Evolutionary conservation across 2,329 filamentous ascomycete species (phyloP).

Genomic region (Macrophomina tecta): DNA sequence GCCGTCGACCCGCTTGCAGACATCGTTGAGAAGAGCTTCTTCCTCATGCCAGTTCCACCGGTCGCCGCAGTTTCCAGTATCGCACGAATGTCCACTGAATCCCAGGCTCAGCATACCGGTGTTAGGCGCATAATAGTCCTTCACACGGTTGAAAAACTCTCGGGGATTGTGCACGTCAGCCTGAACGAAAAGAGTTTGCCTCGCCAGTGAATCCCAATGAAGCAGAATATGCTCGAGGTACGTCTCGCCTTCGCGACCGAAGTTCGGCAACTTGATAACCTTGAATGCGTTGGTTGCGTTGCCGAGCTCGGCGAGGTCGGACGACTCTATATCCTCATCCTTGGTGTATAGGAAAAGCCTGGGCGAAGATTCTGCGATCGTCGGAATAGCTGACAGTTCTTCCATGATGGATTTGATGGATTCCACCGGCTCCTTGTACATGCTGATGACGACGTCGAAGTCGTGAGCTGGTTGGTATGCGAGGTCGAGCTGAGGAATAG

Average conservation of each 20-base stretch:
- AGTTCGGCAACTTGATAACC: slow-evolving; percentile 39
- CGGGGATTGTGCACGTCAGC: slow-evolving; percentile 48
- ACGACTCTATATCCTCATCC: slow-evolving; percentile 32
- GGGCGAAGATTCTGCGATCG: slow-evolving; percentile 32
- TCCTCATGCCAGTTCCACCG: slow-evolving; percentile 49
- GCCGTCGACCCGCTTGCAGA: slow-evolving; percentile 31
- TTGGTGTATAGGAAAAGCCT: slow-evolving; percentile 43
- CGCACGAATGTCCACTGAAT: slow-evolving; percentile 45
- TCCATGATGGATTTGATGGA: slow-evolving; percentile 37
- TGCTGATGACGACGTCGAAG: slow-evolving; percentile 46
- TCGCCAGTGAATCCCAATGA: slow-evolving; percentile 34
- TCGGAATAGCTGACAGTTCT: slow-evolving; percentile 34
- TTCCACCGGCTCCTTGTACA: slow-evolving; percentile 43
- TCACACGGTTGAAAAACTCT: slow-evolving; percentile 46
- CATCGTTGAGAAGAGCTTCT: slow-evolving; percentile 45
- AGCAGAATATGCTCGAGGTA: slow-evolving; percentile 35
- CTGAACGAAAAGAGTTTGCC: slow-evolving; percentile 36
- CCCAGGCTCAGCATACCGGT: slow-evolving; percentile 57
- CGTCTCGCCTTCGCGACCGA: slow-evolving; percentile 36
- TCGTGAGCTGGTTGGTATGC: slow-evolving; percentile 33
- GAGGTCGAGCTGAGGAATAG: slow-evolving; percentile 31
- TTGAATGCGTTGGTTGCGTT: slow-evolving; percentile 35
- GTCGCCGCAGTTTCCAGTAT: slow-evolving; percentile 48
- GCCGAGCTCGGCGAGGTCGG: slow-evolving; percentile 33
- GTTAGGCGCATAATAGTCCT: slow-evolving; percentile 46